Conservation (phyloP, 2,329 filamentous ascomycete species). For the Xylariaceae sp. region DNA sequence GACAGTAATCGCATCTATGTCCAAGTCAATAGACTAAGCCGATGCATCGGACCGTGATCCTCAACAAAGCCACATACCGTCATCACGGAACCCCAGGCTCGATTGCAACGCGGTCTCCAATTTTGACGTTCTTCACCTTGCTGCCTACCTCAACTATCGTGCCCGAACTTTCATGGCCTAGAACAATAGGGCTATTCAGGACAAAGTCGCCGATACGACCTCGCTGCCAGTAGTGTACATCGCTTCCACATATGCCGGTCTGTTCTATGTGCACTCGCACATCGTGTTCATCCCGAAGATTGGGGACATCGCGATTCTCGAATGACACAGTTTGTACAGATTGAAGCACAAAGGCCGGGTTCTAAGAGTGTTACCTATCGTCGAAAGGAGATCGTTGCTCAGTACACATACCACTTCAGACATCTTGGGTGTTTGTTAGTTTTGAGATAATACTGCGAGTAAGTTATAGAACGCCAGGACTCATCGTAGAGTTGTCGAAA, state of each 20-base stretch:
- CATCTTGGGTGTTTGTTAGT: no score
- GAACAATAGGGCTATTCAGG: slow-evolving; percentile 41
- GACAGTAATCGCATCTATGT: no score
- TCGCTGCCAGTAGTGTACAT: slow-evolving; percentile 50
- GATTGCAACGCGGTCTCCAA: slow-evolving; percentile 68
- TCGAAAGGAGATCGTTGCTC: no score
- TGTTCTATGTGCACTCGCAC: slow-evolving; percentile 49
- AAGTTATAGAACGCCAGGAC: not conserved
- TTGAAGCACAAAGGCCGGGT: slow-evolving; percentile 51
- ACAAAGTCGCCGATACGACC: slow-evolving; percentile 52
- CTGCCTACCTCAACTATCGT: slow-evolving; percentile 60
- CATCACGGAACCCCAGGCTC: slow-evolving; percentile 67
- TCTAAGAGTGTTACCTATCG: no score
- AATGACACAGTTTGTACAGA: slow-evolving; percentile 48
- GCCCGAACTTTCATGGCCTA: slow-evolving; percentile 69
- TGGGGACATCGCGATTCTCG: slow-evolving; percentile 46
- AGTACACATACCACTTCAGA: no score
- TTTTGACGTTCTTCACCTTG: slow-evolving; percentile 57
- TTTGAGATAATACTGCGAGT: no score
- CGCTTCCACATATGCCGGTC: slow-evolving; percentile 52
- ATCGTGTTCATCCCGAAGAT: slow-evolving; percentile 43
- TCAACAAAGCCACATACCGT: no score
- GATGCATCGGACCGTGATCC: no score
- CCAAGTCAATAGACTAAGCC: no score
- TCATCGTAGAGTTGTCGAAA: not conserved